Evolutionary conservation across 2,329 filamentous ascomycete species (phyloP).

Genomic region (Bertia moriformis): DNA sequence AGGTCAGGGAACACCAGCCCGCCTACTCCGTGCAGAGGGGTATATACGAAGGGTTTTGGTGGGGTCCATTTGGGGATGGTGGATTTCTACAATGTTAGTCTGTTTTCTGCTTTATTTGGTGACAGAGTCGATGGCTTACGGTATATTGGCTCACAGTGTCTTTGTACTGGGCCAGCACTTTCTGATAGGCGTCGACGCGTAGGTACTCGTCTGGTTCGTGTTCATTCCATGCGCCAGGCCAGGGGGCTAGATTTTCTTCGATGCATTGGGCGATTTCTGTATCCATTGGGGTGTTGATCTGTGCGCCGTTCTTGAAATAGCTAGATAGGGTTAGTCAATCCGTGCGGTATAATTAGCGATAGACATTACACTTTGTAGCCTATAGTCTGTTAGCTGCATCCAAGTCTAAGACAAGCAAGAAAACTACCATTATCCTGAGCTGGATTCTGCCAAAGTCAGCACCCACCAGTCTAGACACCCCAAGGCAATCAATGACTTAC

Average conservation of each 20-base stretch:
- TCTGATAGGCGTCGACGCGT: background rate
- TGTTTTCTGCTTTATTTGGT: slow-evolving; percentile 7
- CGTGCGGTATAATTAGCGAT: slow-evolving; percentile 1
- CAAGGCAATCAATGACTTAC: slow-evolving; percentile 12
- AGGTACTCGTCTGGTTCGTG: slow-evolving; percentile 7
- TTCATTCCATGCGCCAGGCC: slow-evolving; percentile 21
- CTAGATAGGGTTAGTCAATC: slow-evolving; percentile 12
- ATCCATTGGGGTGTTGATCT: slow-evolving; percentile 51
- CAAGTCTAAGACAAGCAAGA: background rate
- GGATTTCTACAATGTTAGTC: slow-evolving; percentile 4
- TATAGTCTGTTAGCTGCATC: slow-evolving; percentile 8
- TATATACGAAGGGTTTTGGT: slow-evolving; percentile 29
- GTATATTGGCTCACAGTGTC: background rate
- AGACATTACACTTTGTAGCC: slow-evolving; percentile 41
- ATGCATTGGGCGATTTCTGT: slow-evolving; percentile 41
- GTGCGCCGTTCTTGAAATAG: slow-evolving; percentile 49
- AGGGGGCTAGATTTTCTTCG: slow-evolving; percentile 33
- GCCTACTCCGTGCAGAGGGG: slow-evolving; percentile 40
- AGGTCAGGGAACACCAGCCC: slow-evolving; percentile 22
- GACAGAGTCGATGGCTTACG: slow-evolving; percentile 4
- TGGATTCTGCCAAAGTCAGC: slow-evolving; percentile 35
- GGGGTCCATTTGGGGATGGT: background rate
- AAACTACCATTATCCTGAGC: slow-evolving; percentile 42
- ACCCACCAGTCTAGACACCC: slow-evolving; percentile 4
- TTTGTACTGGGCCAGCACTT: background rate